Base-by-base conservation (phyloP, 768 basidiomycete genomes). In the Kwoniella sp. region DNA sequence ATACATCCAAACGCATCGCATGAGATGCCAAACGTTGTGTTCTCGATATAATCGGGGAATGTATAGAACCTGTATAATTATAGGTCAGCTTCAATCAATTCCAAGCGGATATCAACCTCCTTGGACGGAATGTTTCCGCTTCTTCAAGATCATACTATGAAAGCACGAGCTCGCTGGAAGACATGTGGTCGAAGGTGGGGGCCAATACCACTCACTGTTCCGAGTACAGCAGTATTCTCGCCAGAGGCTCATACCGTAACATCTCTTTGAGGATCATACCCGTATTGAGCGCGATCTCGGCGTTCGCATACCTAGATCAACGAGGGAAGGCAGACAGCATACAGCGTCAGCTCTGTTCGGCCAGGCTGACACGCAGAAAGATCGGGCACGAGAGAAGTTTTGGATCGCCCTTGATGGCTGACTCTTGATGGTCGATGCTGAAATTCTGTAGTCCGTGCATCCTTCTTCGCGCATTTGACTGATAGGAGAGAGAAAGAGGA, bases 251-350 rank as follows among this genome's bases (percentile, higher is more conserved):
- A 77, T 96, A 91, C 69, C 90, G 86, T 70, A 99, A 82, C 91
- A 98, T 97, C 83, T 98, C 96, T 75, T 92, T 91, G 55, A 99
- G 84, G 63, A 98, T 90, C 93, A 96, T 95, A 9, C 96, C 95
- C 0, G 95, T 97, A 74, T 99, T 99, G 64, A 99, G 85, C 9
- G 94, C 93, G 60, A 98, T 85, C 66, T 98, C 95, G 79, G 97
- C 92, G 74, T 96, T 93, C 82, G 89, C 89, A 77, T 99, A 99
- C 7, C 94, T 84, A 68, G 1, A 13, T 22, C 31, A 17, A 20
- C 4, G 4, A 38, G 25, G 8, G 48, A 30, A 38, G 30, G 13
- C 26, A 17, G n/a, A 57, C 53, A 52, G 54, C 26, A 55, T 59
- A 5, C 20, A 8, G 47, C 7, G 20, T 38, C 61, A 62, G 23